Conservation (phyloP, 345 rosid genomes). For the Hibiscus trionum region DNA sequence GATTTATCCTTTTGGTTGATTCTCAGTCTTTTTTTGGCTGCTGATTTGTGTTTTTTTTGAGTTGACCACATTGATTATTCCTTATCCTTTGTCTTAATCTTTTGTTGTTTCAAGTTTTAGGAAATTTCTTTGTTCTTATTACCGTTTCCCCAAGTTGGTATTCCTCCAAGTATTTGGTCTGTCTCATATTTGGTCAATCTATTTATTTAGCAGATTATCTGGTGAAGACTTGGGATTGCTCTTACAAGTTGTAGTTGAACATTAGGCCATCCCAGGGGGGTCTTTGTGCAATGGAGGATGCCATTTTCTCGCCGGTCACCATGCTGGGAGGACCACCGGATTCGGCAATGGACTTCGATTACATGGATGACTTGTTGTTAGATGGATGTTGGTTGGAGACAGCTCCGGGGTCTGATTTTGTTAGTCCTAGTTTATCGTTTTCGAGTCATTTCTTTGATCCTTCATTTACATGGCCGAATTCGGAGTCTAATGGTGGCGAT, state of each 20-base stretch:
- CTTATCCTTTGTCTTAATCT: not conserved
- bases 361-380: constrained; percentile 67
- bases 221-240: too few species aligned
- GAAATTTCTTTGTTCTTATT: not conserved
- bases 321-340: constrained; percentile 23
- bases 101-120: constrained; percentile 1
- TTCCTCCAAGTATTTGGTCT: not conserved
- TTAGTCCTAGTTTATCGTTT: constrained; percentile 33
- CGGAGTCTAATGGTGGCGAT: constrained; percentile 30
- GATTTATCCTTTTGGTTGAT: constrained; percentile 20
- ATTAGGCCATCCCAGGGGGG: not conserved
- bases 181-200: not conserved
- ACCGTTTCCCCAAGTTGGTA: constrained; percentile 3
- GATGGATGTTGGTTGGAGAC: constrained; percentile 95
- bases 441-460: constrained; percentile 38
- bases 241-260: not conserved
- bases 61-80: constrained; percentile 5
- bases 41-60: not conserved
- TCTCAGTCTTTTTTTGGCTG: not conserved
- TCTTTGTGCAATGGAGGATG: constrained; percentile 48
- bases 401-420: constrained; percentile 75
- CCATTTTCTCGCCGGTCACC: constrained; percentile 33
- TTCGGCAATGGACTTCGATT: constrained; percentile 58
- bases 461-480: constrained; percentile 34
- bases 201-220: constrained; percentile 11